Evolutionary conservation across 2,329 filamentous ascomycete genomes (phyloP), one percentile per base, ranked within the genome.

Genomic region (Aspergillus novoparasiticus): DNA sequence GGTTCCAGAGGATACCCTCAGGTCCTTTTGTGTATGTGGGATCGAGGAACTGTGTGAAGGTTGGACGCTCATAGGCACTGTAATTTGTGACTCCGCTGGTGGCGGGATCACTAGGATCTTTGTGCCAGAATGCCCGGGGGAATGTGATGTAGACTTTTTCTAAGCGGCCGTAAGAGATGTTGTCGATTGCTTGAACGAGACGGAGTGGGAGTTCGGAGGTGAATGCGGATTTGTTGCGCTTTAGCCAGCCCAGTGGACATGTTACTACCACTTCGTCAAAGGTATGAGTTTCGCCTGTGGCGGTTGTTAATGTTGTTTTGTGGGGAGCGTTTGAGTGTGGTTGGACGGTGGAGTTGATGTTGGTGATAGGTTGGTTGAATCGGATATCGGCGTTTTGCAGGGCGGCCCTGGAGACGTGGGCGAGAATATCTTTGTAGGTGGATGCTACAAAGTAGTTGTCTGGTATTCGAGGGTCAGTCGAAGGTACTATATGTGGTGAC

Each of bases 11-110:
- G 6, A 83, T 70, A 1, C 87, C 85, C 68, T 90, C 90, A 1
- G 87, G 85, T 57, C 85, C 79, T 0, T 80, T 66, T 0, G 89
- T 85, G 74, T 96, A 96, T 2, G 73, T 77, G 3, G 93, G 93
- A 0, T 87, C 80, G 41, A 93, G 84, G 85, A 92, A 96, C 72
- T 93, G 89, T 50, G 87, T 88, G 76, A 94, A 94, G 28, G 90
- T 88, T 5, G 89, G 84, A 81, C 53, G 79, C 79, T 39, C 79
- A 74, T 12, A 77, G 75, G 34, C 76, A 68, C 0, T 72, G 71
- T 43, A 54, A 48, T 54, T 48, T 59, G 41, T n/a, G 53, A 5
- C 16, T 50, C 41, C 57, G 26, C 23, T 64, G 34, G 28, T 55
- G 41, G 55, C 63, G 39, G 57, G 8, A 8, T 8, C 23, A 12